Percentiles rank a stretch among this genome's conserved stretches.
Evolutionary conservation across 306 rosid species (phyloP).

Genomic region (Glycine tomentella): DNA sequence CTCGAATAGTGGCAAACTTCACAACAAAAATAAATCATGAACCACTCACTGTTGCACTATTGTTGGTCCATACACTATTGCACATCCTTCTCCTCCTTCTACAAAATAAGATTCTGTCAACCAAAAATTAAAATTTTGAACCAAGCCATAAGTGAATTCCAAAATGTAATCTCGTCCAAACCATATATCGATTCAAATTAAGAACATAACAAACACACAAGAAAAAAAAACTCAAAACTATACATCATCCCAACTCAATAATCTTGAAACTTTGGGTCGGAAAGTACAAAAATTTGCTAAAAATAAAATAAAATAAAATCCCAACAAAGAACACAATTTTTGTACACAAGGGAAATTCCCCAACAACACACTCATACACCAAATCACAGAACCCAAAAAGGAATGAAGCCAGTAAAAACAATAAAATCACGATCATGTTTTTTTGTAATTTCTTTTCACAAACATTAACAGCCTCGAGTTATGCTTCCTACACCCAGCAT

Average conservation of each 20-base stretch:
- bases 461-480: too few species aligned
- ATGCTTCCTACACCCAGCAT: too few species aligned
- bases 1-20: background rate
- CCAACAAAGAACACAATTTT: constrained; percentile 20
- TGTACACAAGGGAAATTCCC: background rate
- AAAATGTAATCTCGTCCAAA: background rate
- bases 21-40: background rate
- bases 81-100: constrained; percentile 30
- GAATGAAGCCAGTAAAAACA: too few species aligned
- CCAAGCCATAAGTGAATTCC: background rate
- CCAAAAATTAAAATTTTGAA: background rate
- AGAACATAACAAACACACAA: background rate
- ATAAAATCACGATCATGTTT: too few species aligned
- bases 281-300: background rate
- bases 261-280: constrained; percentile 15
- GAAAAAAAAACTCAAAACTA: background rate
- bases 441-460: too few species aligned
- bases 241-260: constrained; percentile 49
- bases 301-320: background rate
- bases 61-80: background rate
- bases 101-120: background rate
- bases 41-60: background rate
- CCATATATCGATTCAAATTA: background rate
- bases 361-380: too few species aligned
- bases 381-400: too few species aligned